Evolutionary conservation across 2,329 filamentous ascomycete species (phyloP).

Genomic region (Aspergillus aculeatinus): DNA sequence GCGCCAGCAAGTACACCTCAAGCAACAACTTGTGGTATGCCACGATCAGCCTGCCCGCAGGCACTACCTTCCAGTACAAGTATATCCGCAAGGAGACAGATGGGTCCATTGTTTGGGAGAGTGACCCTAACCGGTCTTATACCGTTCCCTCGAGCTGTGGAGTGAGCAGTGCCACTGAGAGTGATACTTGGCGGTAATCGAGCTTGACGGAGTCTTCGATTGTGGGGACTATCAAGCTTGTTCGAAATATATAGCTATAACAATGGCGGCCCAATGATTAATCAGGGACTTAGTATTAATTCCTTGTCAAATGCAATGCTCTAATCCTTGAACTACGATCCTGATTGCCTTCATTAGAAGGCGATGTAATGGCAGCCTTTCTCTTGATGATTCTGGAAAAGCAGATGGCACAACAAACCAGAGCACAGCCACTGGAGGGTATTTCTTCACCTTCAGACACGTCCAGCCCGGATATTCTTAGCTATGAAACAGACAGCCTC

Average conservation of each 20-base stretch:
- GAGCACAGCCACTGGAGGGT: not conserved
- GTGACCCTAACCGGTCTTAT: conserved; percentile 49
- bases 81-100: conserved; percentile 60
- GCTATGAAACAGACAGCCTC: not conserved
- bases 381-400: too few relatives aligned
- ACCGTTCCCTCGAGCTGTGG: conserved; percentile 42
- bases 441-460: not conserved
- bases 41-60: conserved; percentile 56
- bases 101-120: conserved; percentile 63
- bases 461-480: not conserved
- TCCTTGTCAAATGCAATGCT: too few relatives aligned
- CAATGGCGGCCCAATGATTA: too few relatives aligned
- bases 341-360: too few relatives aligned
- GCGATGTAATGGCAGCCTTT: too few relatives aligned
- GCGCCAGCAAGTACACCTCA: conserved; percentile 58
- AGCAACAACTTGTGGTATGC: conserved; percentile 62
- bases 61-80: conserved; percentile 64
- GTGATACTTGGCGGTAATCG: conserved; percentile 39
- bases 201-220: not conserved
- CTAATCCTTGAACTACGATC: too few relatives aligned
- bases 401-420: too few relatives aligned
- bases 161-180: conserved; percentile 31
- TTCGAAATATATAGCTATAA: not conserved
- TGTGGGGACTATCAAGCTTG: not conserved
- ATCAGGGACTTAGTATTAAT: too few relatives aligned